Conservation (phyloP, 345 rosid genomes). For the Eucalyptus camaldulensis region DNA sequence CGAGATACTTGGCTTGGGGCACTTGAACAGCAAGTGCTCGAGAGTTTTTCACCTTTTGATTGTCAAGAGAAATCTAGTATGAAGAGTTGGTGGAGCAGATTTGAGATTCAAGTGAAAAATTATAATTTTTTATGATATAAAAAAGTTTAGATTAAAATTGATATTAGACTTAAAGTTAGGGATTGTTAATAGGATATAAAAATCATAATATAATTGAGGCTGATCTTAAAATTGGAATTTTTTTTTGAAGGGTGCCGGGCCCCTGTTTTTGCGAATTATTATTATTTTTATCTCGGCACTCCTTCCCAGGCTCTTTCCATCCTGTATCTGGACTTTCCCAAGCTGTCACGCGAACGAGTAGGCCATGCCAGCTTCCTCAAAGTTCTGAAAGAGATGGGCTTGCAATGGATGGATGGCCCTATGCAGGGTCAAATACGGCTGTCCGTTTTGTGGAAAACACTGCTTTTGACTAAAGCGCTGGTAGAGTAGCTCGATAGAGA, state of each 20-base stretch:
- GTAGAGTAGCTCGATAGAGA: background rate
- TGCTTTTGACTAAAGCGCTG: background rate
- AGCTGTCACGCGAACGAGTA: background rate
- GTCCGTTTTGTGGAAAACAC: background rate
- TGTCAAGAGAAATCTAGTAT: background rate
- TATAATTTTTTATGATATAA: no score
- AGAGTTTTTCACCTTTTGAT: background rate
- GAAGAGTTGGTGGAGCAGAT: fast-evolving
- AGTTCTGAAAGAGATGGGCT: background rate
- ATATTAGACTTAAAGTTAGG: background rate
- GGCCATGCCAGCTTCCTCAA: background rate
- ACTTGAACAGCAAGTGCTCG: fast-evolving
- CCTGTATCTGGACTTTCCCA: background rate
- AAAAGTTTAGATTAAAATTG: no score
- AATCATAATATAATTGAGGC: background rate
- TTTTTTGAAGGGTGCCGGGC: fast-evolving
- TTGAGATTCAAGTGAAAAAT: background rate
- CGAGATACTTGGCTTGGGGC: fast-evolving
- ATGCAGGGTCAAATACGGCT: background rate
- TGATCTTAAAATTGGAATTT: background rate
- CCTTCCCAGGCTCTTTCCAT: background rate
- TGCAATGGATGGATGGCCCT: background rate
- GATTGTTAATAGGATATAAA: background rate
- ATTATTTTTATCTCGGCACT: background rate
- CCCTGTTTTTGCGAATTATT: background rate